Base-by-base conservation (phyloP, 345 rosid species). In the Salix koriyanagi region DNA sequence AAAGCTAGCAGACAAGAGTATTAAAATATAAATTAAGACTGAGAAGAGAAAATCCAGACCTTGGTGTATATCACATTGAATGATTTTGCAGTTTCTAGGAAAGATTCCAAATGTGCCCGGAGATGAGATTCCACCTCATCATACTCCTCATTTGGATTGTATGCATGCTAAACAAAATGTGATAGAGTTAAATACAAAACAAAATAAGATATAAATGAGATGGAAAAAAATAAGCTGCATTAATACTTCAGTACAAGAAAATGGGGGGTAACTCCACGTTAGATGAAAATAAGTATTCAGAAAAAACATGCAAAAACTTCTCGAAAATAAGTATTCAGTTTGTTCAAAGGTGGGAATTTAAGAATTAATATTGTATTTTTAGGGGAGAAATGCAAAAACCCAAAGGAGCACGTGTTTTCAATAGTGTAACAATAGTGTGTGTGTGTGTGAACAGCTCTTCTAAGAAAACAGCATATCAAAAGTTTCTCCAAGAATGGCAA, bases 111-210 rank as follows among this genome's bases (percentile, higher is more conserved):
- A 84, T 89, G 93, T 48, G 87, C 88, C 82, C 93, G 88, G 72
- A 92, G 84, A 79, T 88, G 88, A 26, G 97, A 84, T 83, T 96
- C 99, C 77, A 91, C 99, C 83, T 94, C 95, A 18, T 85, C 76
- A 78, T 93, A 96, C 73, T 96, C 98, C 85, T 96, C 97, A 69
- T 92, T 97, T 5, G 98, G 98, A 76, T 96, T 96, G 87, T 94
- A 96, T 65, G 97, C 92, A 91, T 92, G 92, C 97, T 94, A 83
- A 39, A 76, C 36, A 65, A 77, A 56, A 70, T 71, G 6, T 34
- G 23, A 69, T 28, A 28, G 23, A 50, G 46, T 54, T 25, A 70
- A 61, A 58, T 3, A 69, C 2, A 18, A 13, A 5, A 32, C 32
- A 6, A 56, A 42, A 46, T 65, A 52, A 44, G 36, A 34, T 15